Evolutionary conservation across 2,329 filamentous ascomycete species (phyloP), one percentile per base, ranked within the genome.

Genomic region (Simplicillium sp.): DNA sequence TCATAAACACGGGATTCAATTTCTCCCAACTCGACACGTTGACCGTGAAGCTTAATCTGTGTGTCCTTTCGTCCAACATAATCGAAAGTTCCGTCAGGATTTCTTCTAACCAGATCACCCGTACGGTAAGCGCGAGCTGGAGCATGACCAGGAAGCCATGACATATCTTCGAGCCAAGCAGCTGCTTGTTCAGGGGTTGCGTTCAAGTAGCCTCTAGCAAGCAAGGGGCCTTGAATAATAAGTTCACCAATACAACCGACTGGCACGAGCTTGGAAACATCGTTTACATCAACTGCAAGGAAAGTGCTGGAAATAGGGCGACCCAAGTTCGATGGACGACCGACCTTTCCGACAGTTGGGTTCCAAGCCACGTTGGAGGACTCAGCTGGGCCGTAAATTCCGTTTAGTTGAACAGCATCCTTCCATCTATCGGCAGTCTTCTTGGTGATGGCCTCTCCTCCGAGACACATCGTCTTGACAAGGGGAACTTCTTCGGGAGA

Each of bases 21-120:
- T 13, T 48, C 50, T 15, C 38, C 46, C 12, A 71, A 56, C 54
- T 71, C 77, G 40, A 74, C 60, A 39, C 72, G 54, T 41, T 67
- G 75, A 34, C 77, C 78, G 18, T 67, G 63, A 12, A 78, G 53
- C 51, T 77, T 79, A 36, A 77, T 64, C 51, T 77, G 73, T 1
- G 61, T 62, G 48, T 77, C 73, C 47, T 71, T 72, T 32, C 74
- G 60, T 36, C 71, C 71, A 38, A 71, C 48, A 40, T 62, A 69
- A 2, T 55, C 46, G 15, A 71, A 50, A 8, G 46, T 47, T 14
- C 64, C 63, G 45, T 68, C 57, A 1, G 41, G 32, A 34, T 58
- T 49, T 32, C 60, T 58, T 14, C 45, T 38, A 25, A 34, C 48
- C 36, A 53, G 42, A 36, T 52, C 51, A 4, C 50, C 50, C 5